Evolutionary conservation across 2,329 filamentous ascomycete species (phyloP), one percentile per base, ranked within the genome.

Genomic region (Hymenoscyphus infarciens): DNA sequence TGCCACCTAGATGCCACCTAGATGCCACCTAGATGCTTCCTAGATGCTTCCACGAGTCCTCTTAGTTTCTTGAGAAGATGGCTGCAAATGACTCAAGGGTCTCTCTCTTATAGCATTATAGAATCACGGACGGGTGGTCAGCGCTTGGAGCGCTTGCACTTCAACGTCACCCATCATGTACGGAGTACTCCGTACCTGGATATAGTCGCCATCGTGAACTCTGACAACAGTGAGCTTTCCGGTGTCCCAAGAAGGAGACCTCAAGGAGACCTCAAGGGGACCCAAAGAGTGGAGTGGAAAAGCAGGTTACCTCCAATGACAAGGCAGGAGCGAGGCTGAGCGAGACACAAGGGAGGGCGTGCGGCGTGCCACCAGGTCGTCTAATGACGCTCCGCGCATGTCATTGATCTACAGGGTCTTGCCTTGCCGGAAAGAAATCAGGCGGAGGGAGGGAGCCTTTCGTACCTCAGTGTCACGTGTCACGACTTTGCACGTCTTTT

Each of bases 371-470:
- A 52, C 45, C 42, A 22, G n/a, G 42, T 49, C n/a, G 42, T 19
- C 45, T 52, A 22, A 33, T 55, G 53, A 55, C 53, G 53, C 53
- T 33, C 2, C 1, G n/a, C 33, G 10, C 56, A 58, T 35, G 55
- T 58, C 56, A 58, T 58, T 31, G 57, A 35, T 59, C 57, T 16
- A 38, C 57, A 59, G 57, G 25, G 55, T 57, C 55, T 38, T 39
- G 19, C n/a, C 55, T 38, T 39, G 19, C n/a, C 55, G 16, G 11
- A 22, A 55, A 15, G 25, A 15, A 22, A 2, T 11, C 7, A n/a
- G 13, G 13, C 5, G 53, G 13, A 33, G 1, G 13, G 5, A 27
- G 25, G 27, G 13, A 10, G 6, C 19, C 19, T 52, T 52, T n/a
- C n/a, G n/a, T n/a, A n/a, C n/a, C n/a, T n/a, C n/a, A n/a, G n/a